Base-by-base conservation (phyloP, 2,329 filamentous ascomycete species). In the Aspergillus sp. region DNA sequence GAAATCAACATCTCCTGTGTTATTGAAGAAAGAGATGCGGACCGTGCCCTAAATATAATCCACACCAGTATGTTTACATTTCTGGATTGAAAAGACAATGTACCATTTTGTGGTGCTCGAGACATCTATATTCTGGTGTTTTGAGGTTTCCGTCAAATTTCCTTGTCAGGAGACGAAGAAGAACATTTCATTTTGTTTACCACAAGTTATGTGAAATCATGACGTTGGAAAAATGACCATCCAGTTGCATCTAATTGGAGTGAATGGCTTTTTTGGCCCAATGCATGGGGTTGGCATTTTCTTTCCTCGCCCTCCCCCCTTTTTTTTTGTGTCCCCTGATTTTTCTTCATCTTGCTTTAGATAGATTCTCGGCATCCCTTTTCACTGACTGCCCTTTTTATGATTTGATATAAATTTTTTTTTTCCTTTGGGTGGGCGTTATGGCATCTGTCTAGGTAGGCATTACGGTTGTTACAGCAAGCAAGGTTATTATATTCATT, bases 1-100 rank as follows among this genome's bases (percentile, higher is more conserved):
- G 93, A 98, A 74, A 98, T 98, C 70, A 98, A 97, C 67, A 98
- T 98, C 48, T 95, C 90, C 8, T 98, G 93, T 62, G 93, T 98
- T 37, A 95, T 98, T 64, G 89, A 94, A 59, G 88, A 89, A 54
- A 77, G 84, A 53, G 90, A 97, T 62, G 90, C 93, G 19, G 89
- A 90, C 55, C 82, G 93, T 54, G 93, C 93, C 29, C 86, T 98
- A 76, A 97, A 94, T 64, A 89, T 97, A 59, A 77, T 98, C 52
- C 93, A 98, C 66, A 97, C 93, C 13, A 91, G 90, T 71, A 80
- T 98, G 45, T 97, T 98, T 65, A 96, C 90, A 2, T 97, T 96
- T 69, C 76, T 96, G 60, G 90, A 96, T 50, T 89, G 65, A 50
- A 49, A 13, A 19, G 19, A 19, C 19, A 2, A 19, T 19, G 19